Evolutionary conservation across 805 yeast genomes (phyloP), one percentile per base, ranked within the genome.

Genomic region (Kluyveromyces aestuarii): DNA sequence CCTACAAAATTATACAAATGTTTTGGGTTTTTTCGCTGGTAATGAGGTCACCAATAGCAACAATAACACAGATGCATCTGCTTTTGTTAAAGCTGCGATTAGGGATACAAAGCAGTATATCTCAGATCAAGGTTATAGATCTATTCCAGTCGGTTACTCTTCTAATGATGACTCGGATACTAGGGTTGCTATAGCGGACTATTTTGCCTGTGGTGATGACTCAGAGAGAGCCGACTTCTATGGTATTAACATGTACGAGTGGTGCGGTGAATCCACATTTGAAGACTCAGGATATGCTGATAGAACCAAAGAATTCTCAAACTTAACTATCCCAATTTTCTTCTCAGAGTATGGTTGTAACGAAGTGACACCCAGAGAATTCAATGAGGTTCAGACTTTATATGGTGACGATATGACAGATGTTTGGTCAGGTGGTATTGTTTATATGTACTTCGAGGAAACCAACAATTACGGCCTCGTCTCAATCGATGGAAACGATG

Each of bases 371-470:
- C 87, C 87, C 66, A 78, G 88, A 76, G 63, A 64, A 52, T 82
- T 82, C 75, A 70, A 77, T 47, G 87, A 82, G 66, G 82, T 82
- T 54, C 76, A 67, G 27, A 71, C 84, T 50, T 58, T 82, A 37
- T 82, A 74, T 69, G 68, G 79, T 52, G 64, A 64, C 47, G 73
- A 81, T 25, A 82, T 82, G 89, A 81, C 86, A 52, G 81, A 74
- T 62, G 80, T 81, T 50, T 82, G 88, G 88, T 82, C 87, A 43
- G 88, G 89, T 67, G 89, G 87, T 73, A 82, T 82, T 61, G 88
- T 82, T 48, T 82, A 81, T 71, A 79, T 82, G 87, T 82, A 82
- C 70, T 82, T 77, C 68, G 74, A 82, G 71, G 87, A 82, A 70
- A 70, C 68, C 46, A 82, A 82, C 69, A 63, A 82, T 60, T 82